phyloP scores from a whole-genome alignment of 129 eudicot species.

The Pulicaria dysenterica region DNA sequence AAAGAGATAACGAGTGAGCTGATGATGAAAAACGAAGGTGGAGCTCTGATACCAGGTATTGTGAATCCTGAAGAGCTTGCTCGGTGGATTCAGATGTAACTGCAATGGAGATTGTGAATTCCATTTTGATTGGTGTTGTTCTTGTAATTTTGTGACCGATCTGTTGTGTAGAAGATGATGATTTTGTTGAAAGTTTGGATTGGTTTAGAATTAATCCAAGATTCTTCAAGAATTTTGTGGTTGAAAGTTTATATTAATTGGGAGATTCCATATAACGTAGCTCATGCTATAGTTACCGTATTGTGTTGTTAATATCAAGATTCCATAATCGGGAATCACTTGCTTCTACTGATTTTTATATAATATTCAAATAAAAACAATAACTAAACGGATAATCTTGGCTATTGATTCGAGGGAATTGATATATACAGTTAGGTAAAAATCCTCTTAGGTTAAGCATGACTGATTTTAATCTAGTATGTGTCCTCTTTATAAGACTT shows the following conservation, averaged over 20 bases:
- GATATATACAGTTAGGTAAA: no score
- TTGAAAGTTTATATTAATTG: background rate
- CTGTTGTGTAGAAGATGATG: constrained; percentile 1
- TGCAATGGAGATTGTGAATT: background rate
- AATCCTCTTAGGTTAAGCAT: no score
- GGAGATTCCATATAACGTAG: background rate
- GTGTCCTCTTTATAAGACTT: no score
- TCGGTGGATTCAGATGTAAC: constrained; percentile 65
- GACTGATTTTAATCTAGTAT: no score
- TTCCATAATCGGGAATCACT: no score
- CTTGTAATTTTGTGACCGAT: background rate
- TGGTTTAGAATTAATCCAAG: background rate
- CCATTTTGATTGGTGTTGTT: constrained; percentile 1
- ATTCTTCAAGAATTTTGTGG: background rate
- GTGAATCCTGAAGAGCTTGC: constrained; percentile 68
- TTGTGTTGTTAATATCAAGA: no score
- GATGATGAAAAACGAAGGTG: constrained; percentile 32
- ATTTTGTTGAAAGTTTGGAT: constrained; percentile 11
- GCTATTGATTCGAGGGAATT: no score
- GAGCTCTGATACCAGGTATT: constrained; percentile 57
- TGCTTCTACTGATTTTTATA: no score
- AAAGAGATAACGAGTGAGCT: constrained; percentile 52
- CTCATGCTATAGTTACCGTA: no score
- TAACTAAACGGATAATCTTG: no score
- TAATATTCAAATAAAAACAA: no score